Conservation (phyloP, 306 rosid species). For the Pterocarpus santalinus region DNA sequence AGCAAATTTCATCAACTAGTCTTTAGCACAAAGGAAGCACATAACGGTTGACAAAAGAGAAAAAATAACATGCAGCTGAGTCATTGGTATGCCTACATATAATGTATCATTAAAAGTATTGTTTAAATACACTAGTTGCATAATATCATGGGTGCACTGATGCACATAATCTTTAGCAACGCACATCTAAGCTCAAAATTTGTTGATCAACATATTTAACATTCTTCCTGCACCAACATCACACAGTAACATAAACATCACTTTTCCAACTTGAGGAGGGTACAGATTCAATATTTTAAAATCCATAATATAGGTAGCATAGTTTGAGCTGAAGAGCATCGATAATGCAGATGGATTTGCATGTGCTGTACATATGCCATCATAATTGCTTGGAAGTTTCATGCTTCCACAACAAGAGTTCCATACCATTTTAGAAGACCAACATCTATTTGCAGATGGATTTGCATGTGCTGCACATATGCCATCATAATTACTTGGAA, state of each 20-base stretch:
- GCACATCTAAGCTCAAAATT: constrained; percentile 16
- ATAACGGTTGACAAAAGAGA: background rate
- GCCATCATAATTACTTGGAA: background rate
- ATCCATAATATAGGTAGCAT: background rate
- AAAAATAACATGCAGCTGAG: constrained; percentile 21
- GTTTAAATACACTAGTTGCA: constrained; percentile 12
- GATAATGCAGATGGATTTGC: constrained; percentile 8
- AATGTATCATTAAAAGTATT: background rate
- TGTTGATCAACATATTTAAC: constrained; percentile 2
- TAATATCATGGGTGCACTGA: background rate
- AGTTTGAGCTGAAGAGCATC: constrained; percentile 11
- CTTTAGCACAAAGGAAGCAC: constrained; percentile 23
- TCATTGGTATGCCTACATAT: background rate
- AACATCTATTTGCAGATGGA: no score
- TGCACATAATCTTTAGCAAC: background rate
- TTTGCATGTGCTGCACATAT: background rate
- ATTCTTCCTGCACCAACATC: constrained; percentile 17
- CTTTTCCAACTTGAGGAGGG: background rate
- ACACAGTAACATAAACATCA: background rate
- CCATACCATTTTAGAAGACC: background rate
- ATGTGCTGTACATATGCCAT: background rate
- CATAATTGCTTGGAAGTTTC: background rate
- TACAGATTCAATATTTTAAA: background rate
- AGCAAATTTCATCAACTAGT: constrained; percentile 35
- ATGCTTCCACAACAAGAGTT: background rate